These are phyloP conservation scores for Aspergillus luchuensis DNA, from an alignment of 2,329 filamentous ascomycete species.

Conservation along the genomic window DNA sequence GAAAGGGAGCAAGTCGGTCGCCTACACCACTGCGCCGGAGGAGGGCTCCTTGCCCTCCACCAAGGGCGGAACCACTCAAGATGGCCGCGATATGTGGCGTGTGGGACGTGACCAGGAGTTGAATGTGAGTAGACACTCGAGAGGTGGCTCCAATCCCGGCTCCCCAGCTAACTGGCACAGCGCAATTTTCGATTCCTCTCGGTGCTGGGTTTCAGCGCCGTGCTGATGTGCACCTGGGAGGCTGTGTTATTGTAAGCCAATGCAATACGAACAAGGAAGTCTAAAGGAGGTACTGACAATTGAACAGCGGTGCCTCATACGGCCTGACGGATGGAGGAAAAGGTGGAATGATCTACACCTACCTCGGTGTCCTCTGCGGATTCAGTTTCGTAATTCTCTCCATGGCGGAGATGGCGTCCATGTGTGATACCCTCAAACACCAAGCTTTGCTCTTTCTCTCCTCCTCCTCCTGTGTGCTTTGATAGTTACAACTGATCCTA, in stretches of 20 bases:
- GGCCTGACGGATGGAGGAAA: constrained; percentile 37
- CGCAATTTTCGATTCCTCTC: constrained; percentile 40
- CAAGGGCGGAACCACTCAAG: constrained; percentile 30
- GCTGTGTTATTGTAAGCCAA: constrained; percentile 22
- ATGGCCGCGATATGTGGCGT: constrained; percentile 37
- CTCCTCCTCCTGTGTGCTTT: background rate
- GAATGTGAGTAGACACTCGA: constrained; percentile 21
- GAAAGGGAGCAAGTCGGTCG: constrained; percentile 15
- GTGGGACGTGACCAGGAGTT: constrained; percentile 37
- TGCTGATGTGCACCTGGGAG: constrained; percentile 40
- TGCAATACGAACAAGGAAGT: background rate
- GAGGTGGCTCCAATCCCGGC: no score
- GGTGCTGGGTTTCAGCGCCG: constrained; percentile 36
- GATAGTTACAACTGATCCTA: no score
- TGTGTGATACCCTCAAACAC: constrained; percentile 29
- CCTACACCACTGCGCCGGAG: constrained; percentile 12
- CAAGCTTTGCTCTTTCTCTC: no score
- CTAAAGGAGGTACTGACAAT: background rate
- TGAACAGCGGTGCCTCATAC: constrained; percentile 28
- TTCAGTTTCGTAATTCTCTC: constrained; percentile 42
- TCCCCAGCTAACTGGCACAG: constrained; percentile 16
- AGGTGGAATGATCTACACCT: constrained; percentile 43
- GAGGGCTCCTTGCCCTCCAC: background rate
- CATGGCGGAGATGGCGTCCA: constrained; percentile 51
- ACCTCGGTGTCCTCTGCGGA: constrained; percentile 39